These are phyloP conservation scores for Talaromyces sp. DNA, from an alignment of 2,329 filamentous ascomycete genomes.

Conservation along the genomic window DNA sequence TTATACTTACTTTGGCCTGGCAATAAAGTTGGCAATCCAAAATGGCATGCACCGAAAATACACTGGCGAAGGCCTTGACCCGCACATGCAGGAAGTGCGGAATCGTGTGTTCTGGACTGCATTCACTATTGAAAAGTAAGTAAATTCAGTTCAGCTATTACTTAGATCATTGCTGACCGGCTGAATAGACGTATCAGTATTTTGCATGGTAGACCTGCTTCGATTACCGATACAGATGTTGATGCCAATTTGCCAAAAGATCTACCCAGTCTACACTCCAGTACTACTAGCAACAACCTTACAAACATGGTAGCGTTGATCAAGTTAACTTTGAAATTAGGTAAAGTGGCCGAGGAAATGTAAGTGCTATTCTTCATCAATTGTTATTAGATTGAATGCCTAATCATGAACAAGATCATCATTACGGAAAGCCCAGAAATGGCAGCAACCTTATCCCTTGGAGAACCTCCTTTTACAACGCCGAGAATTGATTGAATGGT, in stretches of 20 bases:
- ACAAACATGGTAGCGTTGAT: conserved; percentile 49
- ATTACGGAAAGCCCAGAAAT: conserved; percentile 38
- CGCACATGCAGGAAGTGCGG: conserved; percentile 50
- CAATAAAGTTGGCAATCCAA: conserved; percentile 57
- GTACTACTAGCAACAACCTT: conserved; percentile 43
- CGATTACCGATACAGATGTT: conserved; percentile 52
- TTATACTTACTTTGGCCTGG: conserved; percentile 57
- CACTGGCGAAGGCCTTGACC: conserved; percentile 47
- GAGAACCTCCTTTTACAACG: conserved; percentile 39
- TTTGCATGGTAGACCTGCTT: conserved; percentile 56
- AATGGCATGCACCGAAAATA: conserved; percentile 59
- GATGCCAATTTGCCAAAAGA: conserved; percentile 54
- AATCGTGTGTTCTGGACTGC: conserved; percentile 59
- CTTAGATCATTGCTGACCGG: conserved; percentile 13
- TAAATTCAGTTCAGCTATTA: neutral
- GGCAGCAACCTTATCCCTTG: conserved; percentile 41
- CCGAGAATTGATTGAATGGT: conserved; percentile 43
- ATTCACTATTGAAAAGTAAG: conserved; percentile 56
- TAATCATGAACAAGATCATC: conserved; percentile 29
- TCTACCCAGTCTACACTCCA: conserved; percentile 43
- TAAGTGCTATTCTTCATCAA: conserved; percentile 21
- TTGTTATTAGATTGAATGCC: conserved; percentile 23
- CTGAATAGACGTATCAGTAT: conserved; percentile 51
- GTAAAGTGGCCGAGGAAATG: conserved; percentile 42
- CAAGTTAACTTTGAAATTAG: conserved; percentile 43